Base-by-base conservation (phyloP, 2,329 filamentous ascomycete genomes). In the Lecanosticta acicola region DNA sequence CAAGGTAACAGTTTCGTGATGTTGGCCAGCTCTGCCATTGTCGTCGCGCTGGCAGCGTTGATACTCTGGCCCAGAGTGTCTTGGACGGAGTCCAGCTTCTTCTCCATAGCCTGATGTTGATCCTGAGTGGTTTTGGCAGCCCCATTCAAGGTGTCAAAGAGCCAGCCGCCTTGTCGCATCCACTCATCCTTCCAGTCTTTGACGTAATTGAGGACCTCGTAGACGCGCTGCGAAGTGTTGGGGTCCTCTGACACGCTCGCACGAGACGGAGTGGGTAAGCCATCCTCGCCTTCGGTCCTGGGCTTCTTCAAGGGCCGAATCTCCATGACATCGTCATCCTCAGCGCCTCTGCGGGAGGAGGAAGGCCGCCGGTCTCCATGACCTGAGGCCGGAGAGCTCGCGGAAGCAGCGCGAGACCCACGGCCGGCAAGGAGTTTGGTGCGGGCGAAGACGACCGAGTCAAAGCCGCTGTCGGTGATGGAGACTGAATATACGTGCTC, bases 1-100 rank as follows among this genome's bases (percentile, higher is more conserved):
- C 65, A 67, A 4, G 59, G 61, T 14, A 68, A 57, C 38, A 68
- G 62, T 21, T 58, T 64, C 4, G 62, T 59, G 4, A 69, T 41
- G 35, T 63, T 63, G 9, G 48, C 40, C 3, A 60, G 43, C 36
- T 62, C 57, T 29, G 46, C 19, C 59, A 58, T 57, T 3, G 54
- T 50, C 3, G 55, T 49, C 7, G 57, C 54, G 20, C 41, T 53
- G n/a, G 55, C 50, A 8, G 56, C 50, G 45, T 61, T 59, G 39
- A 61, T 55, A 17, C 49, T 53, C 34, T 57, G 54, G 16, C 58
- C 59, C 1, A 62, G 46, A 3, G 56, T 49, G 43, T 60, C 54
- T 39, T 62, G 57, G 18, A 59, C 39, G 1, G 43, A 40, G 13
- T 49, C 49, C n/a, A 62, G 46, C 32, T 54, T 53, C 19, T 44